phyloP scores from a whole-genome alignment of 768 basidiomycete genomes.

The Mycena metata region DNA sequence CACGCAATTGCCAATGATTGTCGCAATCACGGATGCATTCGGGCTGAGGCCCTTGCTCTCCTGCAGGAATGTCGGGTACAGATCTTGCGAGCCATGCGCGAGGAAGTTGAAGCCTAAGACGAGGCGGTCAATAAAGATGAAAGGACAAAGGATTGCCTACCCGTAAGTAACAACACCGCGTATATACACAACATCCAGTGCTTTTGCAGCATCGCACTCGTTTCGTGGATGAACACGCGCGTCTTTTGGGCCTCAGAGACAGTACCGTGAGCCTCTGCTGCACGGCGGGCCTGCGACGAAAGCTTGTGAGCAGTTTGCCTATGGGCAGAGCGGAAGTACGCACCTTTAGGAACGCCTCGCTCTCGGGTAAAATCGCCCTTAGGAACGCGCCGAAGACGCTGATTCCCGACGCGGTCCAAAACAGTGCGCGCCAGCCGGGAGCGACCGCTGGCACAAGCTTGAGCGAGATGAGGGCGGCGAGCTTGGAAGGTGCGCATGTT shows the following conservation, averaged over 20 bases:
- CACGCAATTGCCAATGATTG: slow-evolving; percentile 83
- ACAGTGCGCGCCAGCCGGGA: slow-evolving; percentile 79
- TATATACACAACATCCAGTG: slow-evolving; percentile 92
- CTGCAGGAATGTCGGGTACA: slow-evolving; percentile 84
- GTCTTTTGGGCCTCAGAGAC: slow-evolving; percentile 48
- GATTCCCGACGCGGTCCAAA: slow-evolving; percentile 85
- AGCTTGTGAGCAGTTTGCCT: slow-evolving; percentile 12
- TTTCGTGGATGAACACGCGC: slow-evolving; percentile 79
- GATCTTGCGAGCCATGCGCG: slow-evolving; percentile 79
- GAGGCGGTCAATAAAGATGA: slow-evolving; percentile 7
- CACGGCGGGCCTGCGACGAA: slow-evolving; percentile 26
- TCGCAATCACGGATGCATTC: slow-evolving; percentile 75
- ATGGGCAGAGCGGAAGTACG: slow-evolving; percentile 6
- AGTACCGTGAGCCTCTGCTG: slow-evolving; percentile 43
- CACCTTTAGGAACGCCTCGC: slow-evolving; percentile 54
- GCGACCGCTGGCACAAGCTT: slow-evolving; percentile 63
- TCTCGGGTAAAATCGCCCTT: slow-evolving; percentile 82
- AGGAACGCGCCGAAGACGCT: slow-evolving; percentile 77
- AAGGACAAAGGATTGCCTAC: slow-evolving; percentile 33
- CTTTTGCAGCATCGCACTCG: slow-evolving; percentile 78
- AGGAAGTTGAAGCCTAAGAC: slow-evolving; percentile 63
- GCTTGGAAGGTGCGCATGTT: slow-evolving; percentile 12
- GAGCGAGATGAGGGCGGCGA: slow-evolving; percentile 88
- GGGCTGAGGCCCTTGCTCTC: slow-evolving; percentile 70
- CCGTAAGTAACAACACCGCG: slow-evolving; percentile 86